phyloP scores from a whole-genome alignment of 805 yeast genomes.

The Komagataella kurtzmanii region DNA sequence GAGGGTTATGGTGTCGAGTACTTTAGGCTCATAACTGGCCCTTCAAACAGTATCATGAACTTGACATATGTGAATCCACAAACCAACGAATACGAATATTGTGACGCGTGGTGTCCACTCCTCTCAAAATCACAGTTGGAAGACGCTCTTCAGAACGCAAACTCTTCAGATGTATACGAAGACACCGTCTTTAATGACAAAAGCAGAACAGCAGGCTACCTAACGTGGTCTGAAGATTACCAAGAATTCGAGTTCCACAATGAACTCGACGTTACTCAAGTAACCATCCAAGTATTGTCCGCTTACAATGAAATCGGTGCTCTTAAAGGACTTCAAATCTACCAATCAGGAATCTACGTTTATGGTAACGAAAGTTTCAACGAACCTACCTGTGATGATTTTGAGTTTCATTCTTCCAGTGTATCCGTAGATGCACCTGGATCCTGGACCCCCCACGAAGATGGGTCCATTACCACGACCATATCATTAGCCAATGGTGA shows the following conservation, averaged over 20 bases:
- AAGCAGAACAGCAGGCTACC: slow-evolving; percentile 2
- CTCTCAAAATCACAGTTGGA: slow-evolving; percentile 23
- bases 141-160: slow-evolving; percentile 12
- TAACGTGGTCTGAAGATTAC: slow-evolving; percentile 31
- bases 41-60: slow-evolving; percentile 85
- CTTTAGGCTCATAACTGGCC: slow-evolving; percentile 66
- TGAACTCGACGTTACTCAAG: slow-evolving; percentile 39
- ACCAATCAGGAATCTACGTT: slow-evolving; percentile 40
- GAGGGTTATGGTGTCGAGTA: slow-evolving; percentile 34
- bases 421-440: slow-evolving; percentile 6
- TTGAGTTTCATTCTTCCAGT: slow-evolving; percentile 3
- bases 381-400: slow-evolving; percentile 39
- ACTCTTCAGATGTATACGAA: slow-evolving; percentile 9
- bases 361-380: slow-evolving; percentile 71
- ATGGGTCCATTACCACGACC: slow-evolving; percentile 1
- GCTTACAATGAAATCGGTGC: slow-evolving; percentile 63
- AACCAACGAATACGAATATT: slow-evolving; percentile 38
- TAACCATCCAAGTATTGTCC: slow-evolving; percentile 50
- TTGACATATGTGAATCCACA: slow-evolving; percentile 70
- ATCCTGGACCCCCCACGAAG: slow-evolving; percentile 10
- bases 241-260: slow-evolving; percentile 81
- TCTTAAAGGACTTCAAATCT: slow-evolving; percentile 61
- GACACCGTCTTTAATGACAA: slow-evolving; percentile 7
- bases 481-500: slow-evolving; percentile 13
- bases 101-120: slow-evolving; percentile 89